Evolutionary conservation across 129 eudicot genomes (phyloP).

Genomic region (Saposhnikovia divaricata): DNA sequence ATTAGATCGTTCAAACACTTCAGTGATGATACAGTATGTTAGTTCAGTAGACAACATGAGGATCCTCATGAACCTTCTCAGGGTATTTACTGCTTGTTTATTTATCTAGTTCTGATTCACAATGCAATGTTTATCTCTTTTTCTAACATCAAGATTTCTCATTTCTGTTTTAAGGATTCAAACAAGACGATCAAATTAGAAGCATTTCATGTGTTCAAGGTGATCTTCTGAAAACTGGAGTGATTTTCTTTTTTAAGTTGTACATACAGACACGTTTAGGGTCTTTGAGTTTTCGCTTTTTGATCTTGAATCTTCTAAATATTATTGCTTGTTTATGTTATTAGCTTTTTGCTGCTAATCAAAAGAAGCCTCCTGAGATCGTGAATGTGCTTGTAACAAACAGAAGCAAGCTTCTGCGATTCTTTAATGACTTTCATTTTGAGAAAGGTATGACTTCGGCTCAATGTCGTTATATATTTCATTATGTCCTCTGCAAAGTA

Average conservation of each 20-base stretch:
- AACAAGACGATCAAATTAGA: slow-evolving; percentile 49
- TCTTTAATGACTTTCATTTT: slow-evolving; percentile 37
- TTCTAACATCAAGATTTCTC: background rate
- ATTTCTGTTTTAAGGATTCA: slow-evolving; percentile 30
- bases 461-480: background rate
- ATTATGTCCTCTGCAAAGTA: slow-evolving; percentile 1
- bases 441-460: slow-evolving; percentile 35
- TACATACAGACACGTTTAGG: background rate
- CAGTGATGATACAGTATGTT: slow-evolving; percentile 71
- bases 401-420: slow-evolving; percentile 52
- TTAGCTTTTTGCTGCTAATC: slow-evolving; percentile 56
- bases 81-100: slow-evolving; percentile 50
- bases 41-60: slow-evolving; percentile 84
- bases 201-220: slow-evolving; percentile 71
- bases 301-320: background rate
- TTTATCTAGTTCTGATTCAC: background rate
- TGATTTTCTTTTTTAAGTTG: background rate
- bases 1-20: slow-evolving; percentile 78
- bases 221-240: background rate
- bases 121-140: background rate
- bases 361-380: slow-evolving; percentile 51
- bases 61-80: slow-evolving; percentile 88
- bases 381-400: slow-evolving; percentile 48
- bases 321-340: background rate
- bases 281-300: background rate